Base-by-base conservation (phyloP, 192 early-diverging fungal species). In the Podila minutissima region DNA sequence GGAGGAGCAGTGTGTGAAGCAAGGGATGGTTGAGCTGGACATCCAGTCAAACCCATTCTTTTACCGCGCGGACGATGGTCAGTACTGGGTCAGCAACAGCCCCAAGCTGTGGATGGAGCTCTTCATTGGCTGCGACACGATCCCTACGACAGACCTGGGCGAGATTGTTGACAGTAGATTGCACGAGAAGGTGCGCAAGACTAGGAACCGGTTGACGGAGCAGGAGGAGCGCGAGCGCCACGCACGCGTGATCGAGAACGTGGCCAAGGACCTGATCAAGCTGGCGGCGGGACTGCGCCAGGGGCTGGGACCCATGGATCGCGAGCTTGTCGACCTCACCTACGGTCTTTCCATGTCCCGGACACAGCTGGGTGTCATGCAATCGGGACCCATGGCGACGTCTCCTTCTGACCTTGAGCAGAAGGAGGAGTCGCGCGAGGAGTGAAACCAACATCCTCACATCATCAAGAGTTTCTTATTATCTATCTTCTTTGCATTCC, bases 41-140 rank as follows among this genome's bases (percentile, higher is more conserved):
- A 72, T 81, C 62, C 33, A 61, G 55, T 66, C 61, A 15, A 81
- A 81, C 37, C 77, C 77, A 49, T 81, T 81, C 67, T 81, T 81
- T 38, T 81, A 81, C 67, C 60, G 71, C 22, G 77, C 77, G 17
- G 77, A 73, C 46, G 77, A 81, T 60, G 77, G 77, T 6, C 71
- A 81, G 35, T 81, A 69, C 35, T 73, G 77, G 77, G 77, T 81
- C 48, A 81, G 77, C 58, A 81, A 81, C 37, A 63, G 66, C 11
- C 71, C 77, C 63, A 81, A 81, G 53, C 71, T 81, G 12, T 81
- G 77, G 77, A 81, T 81, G 77, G 77, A 81, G 58, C 62, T 81
- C 13, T 81, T 81, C 53, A 81, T 81, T 61, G 77, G 77, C 57
- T 81, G 77, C 58, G 77, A 81, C 38, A 81, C 77, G 22, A 81